phyloP scores from a whole-genome alignment of 768 basidiomycete species.

The Suillus hirtellus region DNA sequence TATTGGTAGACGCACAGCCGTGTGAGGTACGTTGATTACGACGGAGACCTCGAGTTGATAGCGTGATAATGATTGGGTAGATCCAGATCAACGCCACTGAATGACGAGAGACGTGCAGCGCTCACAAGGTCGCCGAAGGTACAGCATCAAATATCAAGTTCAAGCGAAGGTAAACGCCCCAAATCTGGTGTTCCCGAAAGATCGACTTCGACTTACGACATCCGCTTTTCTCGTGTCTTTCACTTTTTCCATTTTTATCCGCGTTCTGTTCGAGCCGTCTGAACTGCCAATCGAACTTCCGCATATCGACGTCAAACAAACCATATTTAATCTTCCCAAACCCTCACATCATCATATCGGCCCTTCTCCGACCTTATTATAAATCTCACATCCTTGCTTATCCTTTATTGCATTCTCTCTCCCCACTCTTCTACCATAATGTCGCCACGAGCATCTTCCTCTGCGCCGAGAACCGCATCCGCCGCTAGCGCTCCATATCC shows the following conservation, averaged over 20 bases:
- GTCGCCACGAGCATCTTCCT: conserved; percentile 56
- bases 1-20: neutral
- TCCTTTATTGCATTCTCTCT: neutral
- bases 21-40: neutral
- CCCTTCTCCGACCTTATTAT: conserved; percentile 24
- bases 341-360: conserved; percentile 13
- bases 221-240: conserved; percentile 38
- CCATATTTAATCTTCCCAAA: conserved; percentile 20
- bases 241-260: conserved; percentile 21
- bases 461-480: conserved; percentile 30
- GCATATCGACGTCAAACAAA: conserved; percentile 28
- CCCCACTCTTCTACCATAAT: conserved; percentile 35
- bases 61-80: neutral
- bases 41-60: neutral
- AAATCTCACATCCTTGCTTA: conserved; percentile 14
- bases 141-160: neutral
- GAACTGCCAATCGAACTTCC: conserved; percentile 24
- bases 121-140: neutral
- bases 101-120: neutral
- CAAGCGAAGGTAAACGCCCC: conserved; percentile 15
- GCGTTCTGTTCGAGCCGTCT: conserved; percentile 3
- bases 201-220: conserved; percentile 37
- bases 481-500: conserved; percentile 35
- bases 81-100: neutral
- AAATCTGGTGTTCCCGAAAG: conserved; percentile 23